Conservation (phyloP, 495 filamentous ascomycete species). For the Tuber brumale region DNA sequence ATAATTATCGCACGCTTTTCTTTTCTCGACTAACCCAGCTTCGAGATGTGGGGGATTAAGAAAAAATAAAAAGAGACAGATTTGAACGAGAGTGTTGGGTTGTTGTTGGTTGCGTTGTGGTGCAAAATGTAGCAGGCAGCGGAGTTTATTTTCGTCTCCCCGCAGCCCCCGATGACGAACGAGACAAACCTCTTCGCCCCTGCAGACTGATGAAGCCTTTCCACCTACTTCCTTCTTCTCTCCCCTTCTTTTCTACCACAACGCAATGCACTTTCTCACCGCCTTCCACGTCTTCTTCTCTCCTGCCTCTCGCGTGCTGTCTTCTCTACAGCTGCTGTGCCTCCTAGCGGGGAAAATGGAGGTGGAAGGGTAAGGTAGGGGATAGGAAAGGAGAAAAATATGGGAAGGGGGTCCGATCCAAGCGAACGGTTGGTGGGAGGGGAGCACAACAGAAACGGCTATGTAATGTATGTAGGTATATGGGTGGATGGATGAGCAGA, state of each 20-base stretch:
- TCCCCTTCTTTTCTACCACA: not conserved
- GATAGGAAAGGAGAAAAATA: not conserved
- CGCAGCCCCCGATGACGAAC: constrained; percentile 31
- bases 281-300: constrained; percentile 21
- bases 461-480: constrained; percentile 20
- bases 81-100: constrained; percentile 22
- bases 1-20: constrained; percentile 35
- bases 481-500: constrained; percentile 21
- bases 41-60: constrained; percentile 22
- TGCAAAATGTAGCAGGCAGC: constrained; percentile 14
- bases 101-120: constrained; percentile 8
- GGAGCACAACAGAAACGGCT: constrained; percentile 38
- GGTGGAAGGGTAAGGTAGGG: constrained; percentile 6
- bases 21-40: constrained; percentile 25
- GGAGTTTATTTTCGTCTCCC: constrained; percentile 30
- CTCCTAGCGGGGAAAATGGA: constrained; percentile 27
- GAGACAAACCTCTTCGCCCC: constrained; percentile 25
- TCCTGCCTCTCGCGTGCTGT: constrained; percentile 11
- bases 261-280: constrained; percentile 16
- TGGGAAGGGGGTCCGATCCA: constrained; percentile 20
- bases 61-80: constrained; percentile 26
- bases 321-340: constrained; percentile 22
- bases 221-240: constrained; percentile 22
- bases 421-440: constrained; percentile 35
- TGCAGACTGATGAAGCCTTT: constrained; percentile 23